Base-by-base conservation (phyloP, 2,329 filamentous ascomycete genomes). In the Triangularia setosa region DNA sequence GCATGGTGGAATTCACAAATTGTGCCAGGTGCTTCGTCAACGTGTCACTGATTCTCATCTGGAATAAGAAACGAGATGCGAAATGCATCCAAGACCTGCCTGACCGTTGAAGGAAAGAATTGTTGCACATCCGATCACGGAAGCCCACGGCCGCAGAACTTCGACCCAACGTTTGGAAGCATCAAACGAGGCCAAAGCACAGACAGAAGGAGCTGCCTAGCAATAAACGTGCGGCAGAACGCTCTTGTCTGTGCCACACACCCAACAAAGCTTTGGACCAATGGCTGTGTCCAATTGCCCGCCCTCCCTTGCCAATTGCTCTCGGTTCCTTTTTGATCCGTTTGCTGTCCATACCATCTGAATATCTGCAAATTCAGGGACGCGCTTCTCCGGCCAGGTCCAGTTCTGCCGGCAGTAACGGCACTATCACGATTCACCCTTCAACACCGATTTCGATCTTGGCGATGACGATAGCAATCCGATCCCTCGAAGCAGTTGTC, bases 21-120 rank as follows among this genome's bases (percentile, higher is more conserved):
- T 33, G 6, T 54, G 55, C 53, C 57, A 54, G 61, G 58, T 61
- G 40, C 64, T 67, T 61, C 62, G 60, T 67, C 65, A 63, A 67
- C 65, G 63, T 65, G 67, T 63, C 48, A 57, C 18, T 18, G 24
- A 40, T 56, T 58, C 27, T 48, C 40, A 48, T 48, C n/a, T 21
- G n/a, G 40, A 48, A 48, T 48, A 48, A 48, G 33, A 40, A 40
- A 40, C 33, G 4, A 40, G n/a, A 48, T 21, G 16, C 35, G 35
- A 44, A 44, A 44, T 44, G n/a, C 35, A 44, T 44, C 35, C 16
- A 44, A 44, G 35, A 44, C 35, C 35, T 44, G 35, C 35, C 16
- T 44, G 40, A 48, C 40, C 40, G 40, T 48, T 48, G 40, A 48
- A 48, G 40, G 35, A 40, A 40, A 40, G 35, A 40, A 40, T 40